Evolutionary conservation across 1,284 basidiomycete genomes (phyloP).

Genomic region (Ustilago cynodontis): DNA sequence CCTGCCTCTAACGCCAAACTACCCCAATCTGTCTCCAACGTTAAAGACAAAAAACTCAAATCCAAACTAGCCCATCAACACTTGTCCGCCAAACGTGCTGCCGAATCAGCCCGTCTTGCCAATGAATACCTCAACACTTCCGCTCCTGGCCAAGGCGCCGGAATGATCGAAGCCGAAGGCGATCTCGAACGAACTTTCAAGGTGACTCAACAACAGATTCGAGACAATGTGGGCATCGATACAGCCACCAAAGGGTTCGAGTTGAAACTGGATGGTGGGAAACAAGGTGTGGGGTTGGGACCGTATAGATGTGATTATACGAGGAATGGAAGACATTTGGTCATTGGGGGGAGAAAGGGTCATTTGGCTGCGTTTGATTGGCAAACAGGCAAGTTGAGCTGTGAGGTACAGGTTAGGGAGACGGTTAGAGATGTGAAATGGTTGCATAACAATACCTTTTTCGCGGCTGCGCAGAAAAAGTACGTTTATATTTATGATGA

Average conservation of each 20-base stretch:
- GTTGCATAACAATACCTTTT: constrained; percentile 90
- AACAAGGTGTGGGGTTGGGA: constrained; percentile 72
- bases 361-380: constrained; percentile 97
- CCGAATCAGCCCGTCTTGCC: constrained; percentile 62
- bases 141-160: constrained; percentile 73
- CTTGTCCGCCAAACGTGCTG: constrained; percentile 59
- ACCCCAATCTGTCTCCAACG: constrained; percentile 57
- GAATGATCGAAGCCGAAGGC: constrained; percentile 79
- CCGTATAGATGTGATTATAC: constrained; percentile 86
- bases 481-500: constrained; percentile 97
- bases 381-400: constrained; percentile 86
- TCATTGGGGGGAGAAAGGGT: constrained; percentile 77
- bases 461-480: constrained; percentile 95
- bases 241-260: constrained; percentile 82
- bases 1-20: constrained; percentile 56
- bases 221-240: constrained; percentile 78
- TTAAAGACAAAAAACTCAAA: constrained; percentile 68
- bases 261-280: constrained; percentile 80
- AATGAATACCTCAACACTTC: constrained; percentile 64
- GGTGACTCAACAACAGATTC: constrained; percentile 84
- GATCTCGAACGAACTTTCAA: constrained; percentile 91
- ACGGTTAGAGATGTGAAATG: constrained; percentile 92
- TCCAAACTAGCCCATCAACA: constrained; percentile 62
- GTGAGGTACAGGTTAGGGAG: constrained; percentile 89
- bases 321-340: constrained; percentile 83